Evolutionary conservation across 208 protist genomes (phyloP).

Genomic region (Crithidia thermophila): DNA sequence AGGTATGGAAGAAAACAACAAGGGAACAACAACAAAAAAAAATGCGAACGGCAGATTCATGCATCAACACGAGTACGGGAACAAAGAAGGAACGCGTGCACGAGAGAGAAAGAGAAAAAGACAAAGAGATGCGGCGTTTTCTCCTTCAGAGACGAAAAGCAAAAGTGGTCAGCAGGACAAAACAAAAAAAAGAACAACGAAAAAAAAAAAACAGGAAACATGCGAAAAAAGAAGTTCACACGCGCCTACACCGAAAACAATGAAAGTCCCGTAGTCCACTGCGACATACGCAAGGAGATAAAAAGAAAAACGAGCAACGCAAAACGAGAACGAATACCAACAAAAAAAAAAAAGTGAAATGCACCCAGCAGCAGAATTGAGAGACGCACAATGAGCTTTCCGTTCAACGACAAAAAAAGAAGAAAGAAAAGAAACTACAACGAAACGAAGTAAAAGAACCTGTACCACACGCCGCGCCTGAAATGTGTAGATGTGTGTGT

Average conservation of each 20-base stretch:
- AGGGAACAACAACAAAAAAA: too few relatives aligned
- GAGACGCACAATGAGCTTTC: not conserved
- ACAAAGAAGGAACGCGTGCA: too few relatives aligned
- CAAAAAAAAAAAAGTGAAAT: not conserved
- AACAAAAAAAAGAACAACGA: not conserved
- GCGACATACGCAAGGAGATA: slow-evolving; percentile 1
- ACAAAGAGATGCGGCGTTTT: not conserved
- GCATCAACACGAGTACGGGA: too few relatives aligned
- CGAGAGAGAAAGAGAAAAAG: not conserved
- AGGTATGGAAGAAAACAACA: too few relatives aligned
- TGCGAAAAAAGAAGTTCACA: not conserved
- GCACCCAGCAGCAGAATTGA: slow-evolving; percentile 12
- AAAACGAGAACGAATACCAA: not conserved
- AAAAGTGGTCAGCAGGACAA: not conserved
- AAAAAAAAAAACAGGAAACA: slow-evolving; percentile 1
- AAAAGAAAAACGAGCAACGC: too few relatives aligned
- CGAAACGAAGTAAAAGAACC: not conserved
- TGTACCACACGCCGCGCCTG: too few relatives aligned
- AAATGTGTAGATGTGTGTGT: not conserved
- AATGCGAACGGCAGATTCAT: too few relatives aligned
- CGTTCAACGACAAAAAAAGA: not conserved
- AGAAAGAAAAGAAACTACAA: not conserved
- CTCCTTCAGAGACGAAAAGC: not conserved
- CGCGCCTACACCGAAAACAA: too few relatives aligned
- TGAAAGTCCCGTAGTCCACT: too few relatives aligned